Evolutionary conservation across 495 filamentous ascomycete genomes (phyloP).

Genomic region (Aspergillus affinis): DNA sequence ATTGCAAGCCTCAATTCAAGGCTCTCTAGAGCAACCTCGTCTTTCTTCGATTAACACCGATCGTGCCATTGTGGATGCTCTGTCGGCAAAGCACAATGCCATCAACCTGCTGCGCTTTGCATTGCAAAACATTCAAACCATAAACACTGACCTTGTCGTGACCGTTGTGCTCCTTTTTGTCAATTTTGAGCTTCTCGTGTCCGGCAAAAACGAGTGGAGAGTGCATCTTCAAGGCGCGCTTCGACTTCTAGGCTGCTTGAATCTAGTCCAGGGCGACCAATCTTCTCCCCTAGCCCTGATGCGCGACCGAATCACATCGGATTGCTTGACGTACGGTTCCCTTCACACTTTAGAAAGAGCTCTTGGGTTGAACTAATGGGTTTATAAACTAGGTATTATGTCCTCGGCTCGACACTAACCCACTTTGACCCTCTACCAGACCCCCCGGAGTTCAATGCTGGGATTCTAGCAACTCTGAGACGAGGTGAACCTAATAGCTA

Average conservation of each 20-base stretch:
- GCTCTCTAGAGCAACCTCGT: background rate
- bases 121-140: background rate
- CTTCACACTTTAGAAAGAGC: background rate
- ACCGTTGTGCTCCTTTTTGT: conserved; percentile 12
- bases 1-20: background rate
- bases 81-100: conserved; percentile 7
- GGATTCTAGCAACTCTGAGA: conserved; percentile 3
- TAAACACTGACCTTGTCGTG: conserved; percentile 4
- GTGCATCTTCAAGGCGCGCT: conserved; percentile 10
- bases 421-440: background rate
- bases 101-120: conserved; percentile 1
- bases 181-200: conserved; percentile 7
- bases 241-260: conserved; percentile 3
- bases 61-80: conserved; percentile 5
- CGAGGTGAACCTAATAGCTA: conserved; percentile 13
- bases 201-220: conserved; percentile 3
- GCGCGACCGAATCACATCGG: conserved; percentile 9
- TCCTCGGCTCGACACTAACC: conserved; percentile 11
- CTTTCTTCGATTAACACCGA: background rate
- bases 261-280: background rate
- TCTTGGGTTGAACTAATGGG: background rate
- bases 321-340: conserved; percentile 9
- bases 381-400: background rate
- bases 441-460: background rate
- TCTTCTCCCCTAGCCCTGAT: background rate